Percentiles rank a stretch among this genome's conserved stretches.
These are phyloP conservation scores for Trichophyton equinum DNA, from an alignment of 2,329 filamentous ascomycete species.

Conservation along the genomic window DNA sequence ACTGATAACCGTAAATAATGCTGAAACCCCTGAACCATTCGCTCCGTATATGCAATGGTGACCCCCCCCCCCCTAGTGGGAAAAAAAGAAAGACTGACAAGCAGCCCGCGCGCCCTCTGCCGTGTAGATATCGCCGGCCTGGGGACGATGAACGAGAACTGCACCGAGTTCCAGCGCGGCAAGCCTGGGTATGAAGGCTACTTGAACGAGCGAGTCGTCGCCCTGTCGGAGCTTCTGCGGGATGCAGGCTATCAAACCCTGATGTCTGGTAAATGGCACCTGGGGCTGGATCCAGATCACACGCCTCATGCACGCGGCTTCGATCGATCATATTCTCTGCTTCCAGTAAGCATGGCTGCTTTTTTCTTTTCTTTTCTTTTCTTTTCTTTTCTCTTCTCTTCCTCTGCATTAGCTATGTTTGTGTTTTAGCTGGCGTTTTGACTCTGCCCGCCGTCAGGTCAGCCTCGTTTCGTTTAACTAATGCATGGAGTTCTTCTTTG, in stretches of 20 bases:
- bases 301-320: conserved; percentile 47
- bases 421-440: not conserved
- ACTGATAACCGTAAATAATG: conserved; percentile 43
- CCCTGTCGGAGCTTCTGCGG: conserved; percentile 46
- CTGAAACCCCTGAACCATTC: no score
- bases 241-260: conserved; percentile 49
- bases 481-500: not conserved
- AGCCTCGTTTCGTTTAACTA: no score
- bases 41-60: conserved; percentile 15
- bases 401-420: not conserved
- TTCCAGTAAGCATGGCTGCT: conserved; percentile 42
- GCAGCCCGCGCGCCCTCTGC: no score
- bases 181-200: conserved; percentile 53
- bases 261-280: conserved; percentile 53
- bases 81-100: not conserved
- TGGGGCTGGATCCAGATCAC: conserved; percentile 46
- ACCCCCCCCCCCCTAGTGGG: not conserved
- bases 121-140: conserved; percentile 35
- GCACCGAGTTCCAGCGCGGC: conserved; percentile 43
- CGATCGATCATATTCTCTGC: conserved; percentile 45
- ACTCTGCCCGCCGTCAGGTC: not conserved
- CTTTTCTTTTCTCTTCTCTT: no score
- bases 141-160: conserved; percentile 46
- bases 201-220: conserved; percentile 47
- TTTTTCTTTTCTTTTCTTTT: no score